Base-by-base conservation (phyloP, 371 early-diverging fungal species). In the Mucor mucedo region DNA sequence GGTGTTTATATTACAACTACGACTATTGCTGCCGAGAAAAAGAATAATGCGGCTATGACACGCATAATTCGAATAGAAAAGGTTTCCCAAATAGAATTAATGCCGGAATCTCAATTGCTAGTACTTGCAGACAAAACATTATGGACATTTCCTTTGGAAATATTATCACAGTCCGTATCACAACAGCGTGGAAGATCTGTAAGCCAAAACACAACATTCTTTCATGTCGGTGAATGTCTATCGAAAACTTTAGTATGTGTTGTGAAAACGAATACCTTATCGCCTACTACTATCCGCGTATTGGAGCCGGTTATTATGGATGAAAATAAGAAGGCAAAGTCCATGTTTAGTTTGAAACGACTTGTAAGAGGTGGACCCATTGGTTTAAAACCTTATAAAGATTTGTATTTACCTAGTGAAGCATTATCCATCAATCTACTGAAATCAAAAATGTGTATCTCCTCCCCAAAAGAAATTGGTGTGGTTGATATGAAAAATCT, bases 401-500 rank as follows among this genome's bases (percentile, higher is more conserved):
- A 97, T 71, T 89, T 95, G 60, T 97, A 96, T 72, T 86, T 96
- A 52, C 95, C 96, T 5, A 85, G 92, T 30, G 96, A 95, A 78
- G 86, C 92, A 4, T 87, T 85, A n/a, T 90, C 91, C 4, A 83
- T 97, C 55, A 91, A 90, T 70, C 89, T 93, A 48, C 69, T 96
- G 58, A 88, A 88, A 39, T 88, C 91, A 11, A 93, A 90, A 45
- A 86, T 97, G 65, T 94, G 94, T 68, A 93, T 97, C 9, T 95
- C 96, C 5, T 95, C 95, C 66, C 83, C 88, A 27, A 90, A 89
- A 67, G 98, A 97, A 11, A 96, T 97, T 69, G 98, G 96, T 67
- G 82, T 97, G 21, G 91, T 97, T 5, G 95, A 96, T 67, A 77
- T 94, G 72, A 89, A 90, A 44, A 85, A 90, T 6, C 81, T 94